Percentiles rank a stretch among this genome's conserved stretches.
These are phyloP conservation scores for Austroboletus niveus DNA, from an alignment of 1,284 basidiomycete genomes.

Conservation along the genomic window DNA sequence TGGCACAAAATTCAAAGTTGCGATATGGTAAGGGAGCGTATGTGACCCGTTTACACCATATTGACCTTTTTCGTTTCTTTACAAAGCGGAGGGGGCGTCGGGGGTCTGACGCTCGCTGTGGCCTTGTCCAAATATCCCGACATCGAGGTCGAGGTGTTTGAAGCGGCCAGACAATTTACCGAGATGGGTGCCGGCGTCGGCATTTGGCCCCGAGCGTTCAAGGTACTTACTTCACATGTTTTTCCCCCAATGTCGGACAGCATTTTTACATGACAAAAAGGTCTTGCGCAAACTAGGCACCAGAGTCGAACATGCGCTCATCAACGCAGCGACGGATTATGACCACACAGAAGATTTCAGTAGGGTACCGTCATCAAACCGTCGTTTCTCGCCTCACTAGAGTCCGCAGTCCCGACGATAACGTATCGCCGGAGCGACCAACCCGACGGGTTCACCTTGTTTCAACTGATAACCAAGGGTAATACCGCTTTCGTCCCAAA, in stretches of 20 bases:
- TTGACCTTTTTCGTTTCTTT: too few relatives aligned
- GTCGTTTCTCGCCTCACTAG: not conserved
- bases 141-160: conserved; percentile 53
- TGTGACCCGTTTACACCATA: too few relatives aligned
- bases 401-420: conserved; percentile 39
- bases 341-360: conserved; percentile 39
- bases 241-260: not conserved
- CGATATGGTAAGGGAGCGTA: conserved; percentile 24
- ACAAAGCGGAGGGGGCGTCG: conserved; percentile 51
- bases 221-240: conserved; percentile 8
- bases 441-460: conserved; percentile 42
- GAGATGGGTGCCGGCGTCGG: conserved; percentile 60
- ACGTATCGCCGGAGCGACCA: conserved; percentile 53
- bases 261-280: conserved; percentile 13
- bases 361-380: conserved; percentile 1
- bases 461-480: conserved; percentile 47
- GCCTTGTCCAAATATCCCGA: conserved; percentile 48
- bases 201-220: conserved; percentile 45
- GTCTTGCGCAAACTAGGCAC: conserved; percentile 45
- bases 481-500: not conserved
- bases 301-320: conserved; percentile 43
- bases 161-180: conserved; percentile 44
- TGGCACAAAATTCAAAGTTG: conserved; percentile 27
- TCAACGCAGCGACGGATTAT: conserved; percentile 39
- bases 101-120: conserved; percentile 42